Base-by-base conservation (phyloP, 345 rosid species). In the Pugionium cornutum region DNA sequence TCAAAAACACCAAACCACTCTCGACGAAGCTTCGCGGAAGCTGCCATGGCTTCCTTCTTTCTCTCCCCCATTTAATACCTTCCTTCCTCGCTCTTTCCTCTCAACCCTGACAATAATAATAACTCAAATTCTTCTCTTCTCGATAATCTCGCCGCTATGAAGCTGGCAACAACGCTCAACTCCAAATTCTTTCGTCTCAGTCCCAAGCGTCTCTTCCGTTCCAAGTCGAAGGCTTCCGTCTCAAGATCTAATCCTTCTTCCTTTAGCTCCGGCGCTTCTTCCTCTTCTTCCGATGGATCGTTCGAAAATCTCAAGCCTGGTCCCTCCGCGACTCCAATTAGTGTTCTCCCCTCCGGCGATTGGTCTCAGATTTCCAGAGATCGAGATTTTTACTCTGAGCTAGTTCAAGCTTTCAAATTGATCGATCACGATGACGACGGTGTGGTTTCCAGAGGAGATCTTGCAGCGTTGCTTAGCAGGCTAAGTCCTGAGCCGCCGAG, bases 21-120 rank as follows among this genome's bases (percentile, higher is more conserved):
- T 39, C 61, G 10, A 70, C 32, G 99, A 94, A 94, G 77, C 75
- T 94, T 88, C 99, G 72, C 25, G 80, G 99, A 90, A 94, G 84
- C 67, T 90, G 84, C 91, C 37, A 77, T 83, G 89, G 82, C 73
- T 34, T 39, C 40, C 1, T 27, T 57, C 53, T 11, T 57, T 1
- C 77, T 62, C 62, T 27, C 18, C 70, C 43, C 84, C 88, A 65
- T 91, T 84, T 82, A 88, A 88, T 46, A 71, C 28, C 77, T 28
- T 71, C 41, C 58, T 64, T 74, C 84, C 57, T 37, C 50, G 27
- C 9, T 63, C 54, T 28, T 69, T 76, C 74, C 48, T 62, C 62
- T 56, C 83, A 58, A 60, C 4, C 68, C 69, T 47, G 4, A 51
- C 46, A 34, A 30, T n/a, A 29, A 1, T 1, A 4, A 32, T 31